phyloP scores from a whole-genome alignment of 768 basidiomycete species.

The Gautieria morchelliformis region DNA sequence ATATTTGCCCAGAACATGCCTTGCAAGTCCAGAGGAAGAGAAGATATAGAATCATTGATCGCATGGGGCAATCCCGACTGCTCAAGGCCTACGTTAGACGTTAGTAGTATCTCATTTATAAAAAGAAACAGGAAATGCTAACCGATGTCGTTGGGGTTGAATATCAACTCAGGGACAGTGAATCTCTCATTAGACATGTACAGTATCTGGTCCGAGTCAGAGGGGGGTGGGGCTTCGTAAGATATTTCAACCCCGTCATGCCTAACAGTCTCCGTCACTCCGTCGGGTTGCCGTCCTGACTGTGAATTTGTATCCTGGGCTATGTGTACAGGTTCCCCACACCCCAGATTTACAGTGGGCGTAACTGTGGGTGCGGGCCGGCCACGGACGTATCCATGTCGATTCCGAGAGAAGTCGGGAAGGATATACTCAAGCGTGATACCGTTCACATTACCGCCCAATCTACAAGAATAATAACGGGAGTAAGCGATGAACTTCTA shows the following conservation, averaged over 20 bases:
- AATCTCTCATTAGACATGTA: constrained; percentile 90
- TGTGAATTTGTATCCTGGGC: neutral
- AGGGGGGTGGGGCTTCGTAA: constrained; percentile 14
- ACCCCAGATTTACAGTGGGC: neutral
- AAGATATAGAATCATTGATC: constrained; percentile 65
- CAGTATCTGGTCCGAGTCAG: constrained; percentile 59
- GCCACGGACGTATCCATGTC: constrained; percentile 45
- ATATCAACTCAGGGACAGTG: constrained; percentile 85
- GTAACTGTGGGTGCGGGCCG: neutral
- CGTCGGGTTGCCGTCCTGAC: neutral
- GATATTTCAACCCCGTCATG: no score
- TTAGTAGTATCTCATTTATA: neutral
- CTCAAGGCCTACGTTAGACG: constrained; percentile 45
- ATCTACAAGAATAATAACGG: neutral
- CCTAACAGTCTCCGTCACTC: neutral
- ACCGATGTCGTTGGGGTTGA: constrained; percentile 88
- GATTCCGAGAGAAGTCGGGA: constrained; percentile 72
- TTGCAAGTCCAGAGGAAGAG: constrained; percentile 70
- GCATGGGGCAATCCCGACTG: constrained; percentile 73
- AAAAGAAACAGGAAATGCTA: constrained; percentile 15
- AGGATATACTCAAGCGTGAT: constrained; percentile 86
- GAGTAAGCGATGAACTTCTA: neutral
- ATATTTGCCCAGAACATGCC: constrained; percentile 97
- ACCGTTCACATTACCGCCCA: constrained; percentile 47
- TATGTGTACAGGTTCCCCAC: neutral